These are phyloP conservation scores for Fusarium sulawesiense DNA, from an alignment of 2,329 filamentous ascomycete species.

Conservation along the genomic window DNA sequence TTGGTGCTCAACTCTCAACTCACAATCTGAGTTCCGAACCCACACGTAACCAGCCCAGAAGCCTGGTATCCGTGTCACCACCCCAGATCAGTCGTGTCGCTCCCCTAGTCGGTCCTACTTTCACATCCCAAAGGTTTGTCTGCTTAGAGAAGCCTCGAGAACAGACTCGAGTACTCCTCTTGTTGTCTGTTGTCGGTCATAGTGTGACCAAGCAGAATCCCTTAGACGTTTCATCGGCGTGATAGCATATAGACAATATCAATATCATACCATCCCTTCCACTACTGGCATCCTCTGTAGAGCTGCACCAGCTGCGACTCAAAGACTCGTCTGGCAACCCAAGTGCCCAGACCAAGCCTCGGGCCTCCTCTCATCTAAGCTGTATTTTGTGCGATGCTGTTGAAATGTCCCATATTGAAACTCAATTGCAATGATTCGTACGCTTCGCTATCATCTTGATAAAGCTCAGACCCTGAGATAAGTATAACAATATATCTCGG, in stretches of 20 bases:
- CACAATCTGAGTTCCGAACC: neutral
- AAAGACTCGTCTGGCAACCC: conserved; percentile 37
- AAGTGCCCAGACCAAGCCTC: conserved; percentile 29
- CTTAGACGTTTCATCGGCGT: conserved; percentile 14
- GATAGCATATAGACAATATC: conserved; percentile 22
- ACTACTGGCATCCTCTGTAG: conserved; percentile 19
- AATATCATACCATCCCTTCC: conserved; percentile 13
- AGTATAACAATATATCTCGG: conserved; percentile 40
- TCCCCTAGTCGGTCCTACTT: conserved; percentile 14
- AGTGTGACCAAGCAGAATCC: conserved; percentile 13
- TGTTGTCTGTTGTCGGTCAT: conserved; percentile 1
- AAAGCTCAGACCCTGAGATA: conserved; percentile 39
- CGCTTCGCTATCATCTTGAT: conserved; percentile 31
- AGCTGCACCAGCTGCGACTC: conserved; percentile 30
- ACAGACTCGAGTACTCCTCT: conserved; percentile 1
- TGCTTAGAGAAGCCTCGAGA: conserved; percentile 5
- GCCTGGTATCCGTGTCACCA: conserved; percentile 12
- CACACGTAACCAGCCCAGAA: neutral
- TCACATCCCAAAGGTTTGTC: conserved; percentile 10
- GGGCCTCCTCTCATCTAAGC: conserved; percentile 39
- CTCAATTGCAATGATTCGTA: conserved; percentile 39
- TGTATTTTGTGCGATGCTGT: conserved; percentile 35
- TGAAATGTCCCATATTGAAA: conserved; percentile 42
- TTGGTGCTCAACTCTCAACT: neutral
- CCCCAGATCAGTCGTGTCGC: neutral